Conservation (phyloP, 2,329 filamentous ascomycete genomes). For the Trichoderma pleuroti region DNA sequence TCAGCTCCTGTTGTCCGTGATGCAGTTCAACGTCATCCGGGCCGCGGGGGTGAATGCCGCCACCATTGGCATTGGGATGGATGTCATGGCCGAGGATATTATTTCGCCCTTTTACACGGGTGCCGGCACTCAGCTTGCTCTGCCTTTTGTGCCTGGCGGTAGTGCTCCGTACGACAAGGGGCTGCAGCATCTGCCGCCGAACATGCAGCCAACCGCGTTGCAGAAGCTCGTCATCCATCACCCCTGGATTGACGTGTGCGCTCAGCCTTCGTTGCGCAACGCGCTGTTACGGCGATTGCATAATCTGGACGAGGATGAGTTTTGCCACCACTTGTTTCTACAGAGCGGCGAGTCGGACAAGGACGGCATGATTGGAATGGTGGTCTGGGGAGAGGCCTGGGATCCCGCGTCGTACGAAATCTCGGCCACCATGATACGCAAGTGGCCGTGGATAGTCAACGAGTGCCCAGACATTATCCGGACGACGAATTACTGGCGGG, state of each 20-base stretch:
- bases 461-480: constrained; percentile 22
- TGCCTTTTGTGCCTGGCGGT: neutral
- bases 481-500: constrained; percentile 15
- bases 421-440: constrained; percentile 40
- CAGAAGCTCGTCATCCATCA: constrained; percentile 19
- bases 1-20: constrained; percentile 11
- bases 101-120: constrained; percentile 1
- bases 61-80: neutral
- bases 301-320: constrained; percentile 21
- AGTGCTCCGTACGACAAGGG: neutral
- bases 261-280: constrained; percentile 16
- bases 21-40: constrained; percentile 14
- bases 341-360: neutral
- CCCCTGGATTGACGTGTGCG: constrained; percentile 21
- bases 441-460: constrained; percentile 39
- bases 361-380: constrained; percentile 26
- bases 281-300: neutral
- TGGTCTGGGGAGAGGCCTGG: constrained; percentile 49
- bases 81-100: neutral
- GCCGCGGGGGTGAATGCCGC: neutral
- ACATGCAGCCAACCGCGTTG: constrained; percentile 18
- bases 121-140: neutral
- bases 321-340: constrained; percentile 19
- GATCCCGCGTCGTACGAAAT: constrained; percentile 45
- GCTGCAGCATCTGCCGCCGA: constrained; percentile 1